phyloP scores from a whole-genome alignment of 2,329 filamentous ascomycete genomes.

The Arthrobotrys sinensis region DNA sequence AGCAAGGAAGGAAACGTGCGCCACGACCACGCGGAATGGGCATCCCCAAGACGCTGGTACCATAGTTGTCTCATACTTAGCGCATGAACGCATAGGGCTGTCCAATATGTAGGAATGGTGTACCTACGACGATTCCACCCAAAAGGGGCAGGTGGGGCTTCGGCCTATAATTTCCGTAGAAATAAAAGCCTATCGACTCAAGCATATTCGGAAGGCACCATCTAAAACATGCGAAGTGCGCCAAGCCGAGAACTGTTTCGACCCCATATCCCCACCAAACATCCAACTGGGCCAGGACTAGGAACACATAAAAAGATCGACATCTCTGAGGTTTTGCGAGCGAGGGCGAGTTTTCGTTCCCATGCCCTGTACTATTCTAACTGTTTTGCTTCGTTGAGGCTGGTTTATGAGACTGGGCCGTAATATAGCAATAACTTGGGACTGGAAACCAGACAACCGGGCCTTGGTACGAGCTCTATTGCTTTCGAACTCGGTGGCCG shows the following conservation, averaged over 20 bases:
- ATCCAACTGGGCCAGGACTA: not conserved
- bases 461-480: too few species aligned
- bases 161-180: constrained; percentile 22
- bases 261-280: constrained; percentile 8
- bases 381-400: too few species aligned
- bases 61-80: constrained; percentile 15
- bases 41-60: not conserved
- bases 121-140: constrained; percentile 4
- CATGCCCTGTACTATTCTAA: too few species aligned
- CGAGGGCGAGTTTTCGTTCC: too few species aligned
- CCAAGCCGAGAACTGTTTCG: not conserved
- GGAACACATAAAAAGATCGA: not conserved
- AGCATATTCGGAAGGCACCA: not conserved
- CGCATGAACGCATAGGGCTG: constrained; percentile 18
- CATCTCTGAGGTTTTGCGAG: too few species aligned
- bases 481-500: too few species aligned
- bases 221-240: not conserved
- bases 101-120: not conserved
- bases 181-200: not conserved
- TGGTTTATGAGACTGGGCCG: too few species aligned
- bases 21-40: not conserved
- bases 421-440: too few species aligned
- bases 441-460: too few species aligned
- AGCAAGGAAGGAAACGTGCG: not conserved
- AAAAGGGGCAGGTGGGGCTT: constrained; percentile 3